These are phyloP conservation scores for Nannochloropsis limnetica DNA, from an alignment of 352 stramenopile genomes.

Conservation along the genomic window DNA sequence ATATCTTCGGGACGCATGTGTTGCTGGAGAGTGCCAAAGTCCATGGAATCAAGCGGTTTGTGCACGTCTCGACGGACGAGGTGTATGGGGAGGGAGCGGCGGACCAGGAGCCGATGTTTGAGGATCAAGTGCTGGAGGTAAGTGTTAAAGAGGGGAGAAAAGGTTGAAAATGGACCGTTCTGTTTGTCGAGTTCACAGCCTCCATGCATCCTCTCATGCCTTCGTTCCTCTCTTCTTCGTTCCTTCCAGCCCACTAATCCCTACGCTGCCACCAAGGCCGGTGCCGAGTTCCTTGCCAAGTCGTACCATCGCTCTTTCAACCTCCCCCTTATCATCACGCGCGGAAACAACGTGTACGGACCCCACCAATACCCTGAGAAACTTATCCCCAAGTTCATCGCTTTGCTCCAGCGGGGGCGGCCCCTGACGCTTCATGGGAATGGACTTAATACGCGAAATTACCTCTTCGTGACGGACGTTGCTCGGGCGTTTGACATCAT, in stretches of 20 bases:
- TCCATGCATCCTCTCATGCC: slow-evolving; percentile 12
- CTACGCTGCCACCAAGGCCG: slow-evolving; percentile 95
- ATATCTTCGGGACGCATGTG: slow-evolving; percentile 95
- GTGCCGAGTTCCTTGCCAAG: slow-evolving; percentile 95
- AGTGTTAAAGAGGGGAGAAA: background rate
- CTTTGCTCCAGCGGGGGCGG: slow-evolving; percentile 77
- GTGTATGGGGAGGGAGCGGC: slow-evolving; percentile 89
- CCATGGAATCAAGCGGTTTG: slow-evolving; percentile 76
- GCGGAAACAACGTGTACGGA: slow-evolving; percentile 97
- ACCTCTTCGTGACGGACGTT: slow-evolving; percentile 82
- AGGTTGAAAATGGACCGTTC: background rate
- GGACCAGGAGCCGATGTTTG: slow-evolving; percentile 79
- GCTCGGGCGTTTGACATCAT: slow-evolving; percentile 89
- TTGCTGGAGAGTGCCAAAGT: slow-evolving; percentile 86
- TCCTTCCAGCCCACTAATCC: slow-evolving; percentile 79
- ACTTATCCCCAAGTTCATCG: slow-evolving; percentile 96
- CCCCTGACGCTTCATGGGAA: slow-evolving; percentile 87
- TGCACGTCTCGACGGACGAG: slow-evolving; percentile 96
- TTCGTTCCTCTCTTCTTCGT: slow-evolving; percentile 44
- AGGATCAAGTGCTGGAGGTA: slow-evolving; percentile 76
- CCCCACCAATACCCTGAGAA: slow-evolving; percentile 98
- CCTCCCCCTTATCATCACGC: slow-evolving; percentile 88
- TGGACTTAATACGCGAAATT: slow-evolving; percentile 87
- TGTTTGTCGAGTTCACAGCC: background rate
- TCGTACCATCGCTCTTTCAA: slow-evolving; percentile 79